A percentile compares a stretch with the other conserved stretches of the same genome.
phyloP scores from a whole-genome alignment of 2,329 filamentous ascomycete genomes.

The Diaporthe capsici region DNA sequence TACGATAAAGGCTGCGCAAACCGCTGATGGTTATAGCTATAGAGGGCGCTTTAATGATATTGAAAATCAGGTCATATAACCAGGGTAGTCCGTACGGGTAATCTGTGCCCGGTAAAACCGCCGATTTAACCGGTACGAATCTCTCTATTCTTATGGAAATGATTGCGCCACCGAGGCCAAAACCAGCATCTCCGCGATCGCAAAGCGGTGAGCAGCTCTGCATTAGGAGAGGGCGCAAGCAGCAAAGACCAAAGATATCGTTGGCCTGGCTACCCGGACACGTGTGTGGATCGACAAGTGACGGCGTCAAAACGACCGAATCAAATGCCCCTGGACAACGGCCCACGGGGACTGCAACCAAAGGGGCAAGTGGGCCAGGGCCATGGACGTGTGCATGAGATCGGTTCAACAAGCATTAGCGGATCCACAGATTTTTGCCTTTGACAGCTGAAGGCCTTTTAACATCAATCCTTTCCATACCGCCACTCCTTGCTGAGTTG shows the following conservation, averaged over 20 bases:
- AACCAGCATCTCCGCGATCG: not conserved
- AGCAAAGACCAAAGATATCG: not conserved
- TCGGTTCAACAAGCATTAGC: not conserved
- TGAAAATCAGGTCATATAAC: too few species aligned
- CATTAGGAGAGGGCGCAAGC: not conserved
- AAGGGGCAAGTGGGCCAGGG: constrained; percentile 20
- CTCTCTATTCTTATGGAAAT: not conserved
- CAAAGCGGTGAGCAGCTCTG: constrained; percentile 6
- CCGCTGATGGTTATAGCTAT: too few species aligned
- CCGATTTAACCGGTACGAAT: too few species aligned
- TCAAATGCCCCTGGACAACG: constrained; percentile 8
- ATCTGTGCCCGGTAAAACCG: too few species aligned
- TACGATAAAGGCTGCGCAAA: accelerated
- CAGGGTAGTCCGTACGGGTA: too few species aligned
- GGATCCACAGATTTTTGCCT: constrained; percentile 1
- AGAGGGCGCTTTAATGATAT: too few species aligned
- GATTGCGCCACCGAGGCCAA: not conserved
- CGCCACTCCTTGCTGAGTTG: not conserved
- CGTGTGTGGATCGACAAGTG: constrained; percentile 30
- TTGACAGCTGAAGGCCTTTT: not conserved
- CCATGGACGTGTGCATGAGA: not conserved
- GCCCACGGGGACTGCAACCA: constrained; percentile 1
- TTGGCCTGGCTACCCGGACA: constrained; percentile 5
- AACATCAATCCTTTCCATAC: not conserved
- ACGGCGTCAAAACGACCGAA: constrained; percentile 23